phyloP scores from a whole-genome alignment of 441 rosid genomes.

The Adansonia grandidieri region DNA sequence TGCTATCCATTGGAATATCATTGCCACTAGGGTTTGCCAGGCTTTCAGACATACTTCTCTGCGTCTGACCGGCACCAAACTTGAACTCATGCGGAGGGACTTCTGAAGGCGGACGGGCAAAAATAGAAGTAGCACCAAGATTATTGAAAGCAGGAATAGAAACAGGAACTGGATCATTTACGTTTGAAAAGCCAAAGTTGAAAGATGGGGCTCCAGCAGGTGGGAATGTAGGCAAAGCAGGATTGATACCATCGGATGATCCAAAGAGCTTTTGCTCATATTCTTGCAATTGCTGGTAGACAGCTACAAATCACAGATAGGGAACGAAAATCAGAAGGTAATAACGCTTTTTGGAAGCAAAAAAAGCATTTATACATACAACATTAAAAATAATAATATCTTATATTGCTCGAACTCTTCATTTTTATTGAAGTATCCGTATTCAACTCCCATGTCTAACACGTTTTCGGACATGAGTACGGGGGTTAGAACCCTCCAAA shows the following conservation, averaged over 20 bases:
- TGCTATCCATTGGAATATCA: slow-evolving; percentile 70
- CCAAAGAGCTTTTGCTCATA: slow-evolving; percentile 55
- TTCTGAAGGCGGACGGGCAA: slow-evolving; percentile 47
- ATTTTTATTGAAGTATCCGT: too few species aligned
- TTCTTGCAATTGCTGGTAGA: slow-evolving; percentile 56
- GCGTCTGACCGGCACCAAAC: slow-evolving; percentile 62
- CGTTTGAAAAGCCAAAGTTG: slow-evolving; percentile 56
- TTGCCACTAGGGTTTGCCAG: slow-evolving; percentile 43
- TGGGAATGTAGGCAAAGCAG: slow-evolving; percentile 35
- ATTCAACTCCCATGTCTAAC: too few species aligned
- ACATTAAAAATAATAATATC: not conserved
- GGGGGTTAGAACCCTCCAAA: too few species aligned
- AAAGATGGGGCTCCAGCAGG: slow-evolving; percentile 34
- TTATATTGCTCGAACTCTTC: too few species aligned
- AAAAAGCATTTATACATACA: not conserved
- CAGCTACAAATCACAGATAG: slow-evolving; percentile 40
- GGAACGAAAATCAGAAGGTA: slow-evolving; percentile 7
- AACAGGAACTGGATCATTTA: slow-evolving; percentile 39
- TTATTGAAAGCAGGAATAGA: slow-evolving; percentile 47
- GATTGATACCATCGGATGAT: slow-evolving; percentile 35
- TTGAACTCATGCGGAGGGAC: slow-evolving; percentile 60
- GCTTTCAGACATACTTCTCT: slow-evolving; percentile 31
- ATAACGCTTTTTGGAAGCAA: not conserved
- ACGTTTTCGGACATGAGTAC: too few species aligned
- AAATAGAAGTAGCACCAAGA: slow-evolving; percentile 53